Percentiles rank a stretch among this genome's conserved stretches.
phyloP scores from a whole-genome alignment of 1,139 yeast genomes.

The Suhomyces panamericanus region DNA sequence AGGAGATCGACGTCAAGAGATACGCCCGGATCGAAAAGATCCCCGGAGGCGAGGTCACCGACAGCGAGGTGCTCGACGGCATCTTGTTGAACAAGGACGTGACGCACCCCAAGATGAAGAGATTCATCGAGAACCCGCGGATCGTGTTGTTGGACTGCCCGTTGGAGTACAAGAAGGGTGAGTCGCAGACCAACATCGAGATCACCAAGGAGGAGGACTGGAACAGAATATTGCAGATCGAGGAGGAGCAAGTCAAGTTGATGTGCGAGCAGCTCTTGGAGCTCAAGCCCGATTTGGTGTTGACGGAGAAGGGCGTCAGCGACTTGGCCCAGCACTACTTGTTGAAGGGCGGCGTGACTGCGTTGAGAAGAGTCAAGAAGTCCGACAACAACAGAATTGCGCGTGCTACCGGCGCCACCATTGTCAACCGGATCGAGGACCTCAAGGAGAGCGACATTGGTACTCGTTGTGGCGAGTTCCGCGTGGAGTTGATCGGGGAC shows the following conservation, averaged over 20 bases:
- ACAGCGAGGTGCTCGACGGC: conserved; percentile 85
- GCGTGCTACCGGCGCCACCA: conserved; percentile 96
- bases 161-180: conserved; percentile 97
- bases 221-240: conserved; percentile 93
- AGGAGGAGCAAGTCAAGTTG: conserved; percentile 91
- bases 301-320: conserved; percentile 97
- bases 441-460: conserved; percentile 90
- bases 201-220: conserved; percentile 96
- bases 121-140: conserved; percentile 84
- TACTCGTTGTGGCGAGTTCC: conserved; percentile 82
- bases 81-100: conserved; percentile 93
- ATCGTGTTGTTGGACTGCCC: conserved; percentile 93
- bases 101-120: conserved; percentile 96
- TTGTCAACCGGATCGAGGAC: conserved; percentile 94
- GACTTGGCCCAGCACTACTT: conserved; percentile 97
- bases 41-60: conserved; percentile 96
- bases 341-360: conserved; percentile 90
- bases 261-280: conserved; percentile 85
- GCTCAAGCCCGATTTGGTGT: conserved; percentile 89
- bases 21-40: conserved; percentile 92
- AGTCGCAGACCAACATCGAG: conserved; percentile 96
- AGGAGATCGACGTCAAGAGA: conserved; percentile 91
- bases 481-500: conserved; percentile 94
- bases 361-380: conserved; percentile 91
- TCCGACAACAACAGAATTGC: conserved; percentile 96